These are phyloP conservation scores for Calonectria ilicicola DNA, from an alignment of 2,329 filamentous ascomycete species.

Conservation along the genomic window DNA sequence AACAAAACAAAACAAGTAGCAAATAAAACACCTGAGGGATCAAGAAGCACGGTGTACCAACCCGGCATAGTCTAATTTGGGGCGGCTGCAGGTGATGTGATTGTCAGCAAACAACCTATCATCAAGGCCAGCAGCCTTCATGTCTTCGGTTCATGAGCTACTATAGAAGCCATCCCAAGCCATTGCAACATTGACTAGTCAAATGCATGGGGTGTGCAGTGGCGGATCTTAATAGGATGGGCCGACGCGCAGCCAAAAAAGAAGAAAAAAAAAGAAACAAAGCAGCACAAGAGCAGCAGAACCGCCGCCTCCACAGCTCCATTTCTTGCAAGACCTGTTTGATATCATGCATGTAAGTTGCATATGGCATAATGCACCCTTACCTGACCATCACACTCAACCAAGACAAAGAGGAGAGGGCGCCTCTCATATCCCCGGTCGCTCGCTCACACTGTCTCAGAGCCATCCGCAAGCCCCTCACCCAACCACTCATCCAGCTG, in stretches of 20 bases:
- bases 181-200: not conserved
- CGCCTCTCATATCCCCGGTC: slow-evolving; percentile 2
- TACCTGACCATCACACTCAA: slow-evolving; percentile 10
- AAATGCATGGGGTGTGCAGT: not conserved
- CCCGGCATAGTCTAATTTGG: not conserved
- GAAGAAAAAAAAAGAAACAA: slow-evolving; percentile 10
- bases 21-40: not conserved
- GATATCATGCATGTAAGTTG: not conserved
- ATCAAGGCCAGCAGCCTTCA: not conserved
- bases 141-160: not conserved
- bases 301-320: not conserved
- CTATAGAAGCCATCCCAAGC: not conserved
- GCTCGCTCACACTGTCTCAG: slow-evolving; percentile 16
- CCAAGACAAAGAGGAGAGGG: not conserved
- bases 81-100: not conserved
- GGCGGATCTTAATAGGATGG: not conserved
- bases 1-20: not conserved
- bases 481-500: not conserved
- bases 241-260: not conserved
- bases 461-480: slow-evolving; percentile 2
- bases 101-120: not conserved
- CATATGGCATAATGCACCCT: not conserved
- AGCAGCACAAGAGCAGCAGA: slow-evolving; percentile 1
- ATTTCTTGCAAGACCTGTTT: slow-evolving; percentile 9
- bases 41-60: not conserved